phyloP scores from a whole-genome alignment of 768 basidiomycete genomes.

The Hemileccinum rubropunctum region DNA sequence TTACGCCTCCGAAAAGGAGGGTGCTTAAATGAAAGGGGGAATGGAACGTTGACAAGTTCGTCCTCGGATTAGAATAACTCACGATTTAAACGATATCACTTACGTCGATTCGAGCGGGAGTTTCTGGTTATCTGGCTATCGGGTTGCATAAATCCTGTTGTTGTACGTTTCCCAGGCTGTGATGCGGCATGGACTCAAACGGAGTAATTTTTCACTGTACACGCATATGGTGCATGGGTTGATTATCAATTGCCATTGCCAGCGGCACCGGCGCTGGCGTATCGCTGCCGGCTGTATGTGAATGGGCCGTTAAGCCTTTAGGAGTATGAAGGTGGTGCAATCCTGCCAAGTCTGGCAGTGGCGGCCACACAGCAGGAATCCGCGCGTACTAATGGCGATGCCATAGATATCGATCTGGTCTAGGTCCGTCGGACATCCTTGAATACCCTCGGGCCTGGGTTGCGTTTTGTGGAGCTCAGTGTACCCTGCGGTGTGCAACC shows the following conservation, averaged over 20 bases:
- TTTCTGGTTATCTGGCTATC: constrained; percentile 7
- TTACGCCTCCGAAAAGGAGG: background rate
- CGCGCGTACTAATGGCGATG: constrained; percentile 20
- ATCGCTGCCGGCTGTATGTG: constrained; percentile 6
- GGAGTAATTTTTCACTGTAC: background rate
- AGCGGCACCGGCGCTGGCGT: constrained; percentile 6
- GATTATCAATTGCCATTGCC: constrained; percentile 1
- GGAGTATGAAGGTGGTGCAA: constrained; percentile 8
- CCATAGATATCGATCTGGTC: constrained; percentile 8
- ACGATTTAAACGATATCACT: background rate
- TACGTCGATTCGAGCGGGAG: constrained; percentile 3
- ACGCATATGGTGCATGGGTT: constrained; percentile 12
- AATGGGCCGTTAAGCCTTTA: background rate
- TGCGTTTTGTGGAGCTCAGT: too few species aligned
- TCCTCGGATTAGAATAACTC: background rate
- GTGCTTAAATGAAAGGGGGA: too few species aligned
- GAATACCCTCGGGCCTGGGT: constrained; percentile 22
- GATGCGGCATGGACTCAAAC: background rate
- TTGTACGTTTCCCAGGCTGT: background rate
- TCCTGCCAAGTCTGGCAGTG: constrained; percentile 2
- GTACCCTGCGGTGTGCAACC: too few species aligned
- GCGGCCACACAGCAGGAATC: constrained; percentile 14
- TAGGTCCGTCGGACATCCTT: constrained; percentile 2
- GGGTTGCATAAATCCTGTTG: background rate
- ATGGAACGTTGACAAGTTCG: too few species aligned